These are phyloP conservation scores for Solidago caesia DNA, from an alignment of 129 eudicot species.

Conservation along the genomic window DNA sequence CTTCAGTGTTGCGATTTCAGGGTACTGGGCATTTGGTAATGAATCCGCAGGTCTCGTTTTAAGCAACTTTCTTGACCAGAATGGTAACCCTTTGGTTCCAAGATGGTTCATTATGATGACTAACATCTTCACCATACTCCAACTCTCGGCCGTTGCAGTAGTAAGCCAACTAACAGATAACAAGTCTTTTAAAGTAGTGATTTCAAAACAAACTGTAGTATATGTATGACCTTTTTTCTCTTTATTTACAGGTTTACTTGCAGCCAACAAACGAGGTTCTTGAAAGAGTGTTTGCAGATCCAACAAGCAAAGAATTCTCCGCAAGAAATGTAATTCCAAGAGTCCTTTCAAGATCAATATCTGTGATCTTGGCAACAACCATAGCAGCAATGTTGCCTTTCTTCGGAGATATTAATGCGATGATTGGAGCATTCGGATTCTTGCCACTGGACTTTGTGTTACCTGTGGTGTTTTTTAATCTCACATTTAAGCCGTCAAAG, in stretches of 20 bases:
- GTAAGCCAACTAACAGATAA: slow-evolving; percentile 35
- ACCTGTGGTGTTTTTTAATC: slow-evolving; percentile 70
- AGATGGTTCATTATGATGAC: slow-evolving; percentile 74
- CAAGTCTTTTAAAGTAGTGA: not conserved
- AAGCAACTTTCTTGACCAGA: slow-evolving; percentile 51
- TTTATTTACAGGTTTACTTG: slow-evolving; percentile 58
- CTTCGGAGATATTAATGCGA: slow-evolving; percentile 80
- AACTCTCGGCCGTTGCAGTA: slow-evolving; percentile 89
- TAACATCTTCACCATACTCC: slow-evolving; percentile 75
- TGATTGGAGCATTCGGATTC: slow-evolving; percentile 85
- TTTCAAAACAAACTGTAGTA: not conserved
- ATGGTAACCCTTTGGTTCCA: slow-evolving; percentile 62
- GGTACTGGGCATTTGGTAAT: slow-evolving; percentile 95
- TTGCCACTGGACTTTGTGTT: slow-evolving; percentile 84
- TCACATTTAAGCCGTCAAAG: slow-evolving; percentile 77
- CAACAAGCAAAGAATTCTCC: slow-evolving; percentile 62
- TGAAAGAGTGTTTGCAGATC: slow-evolving; percentile 63
- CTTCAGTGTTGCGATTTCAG: slow-evolving; percentile 79
- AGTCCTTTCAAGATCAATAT: slow-evolving; percentile 65
- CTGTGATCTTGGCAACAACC: slow-evolving; percentile 55
- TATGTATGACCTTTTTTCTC: not conserved
- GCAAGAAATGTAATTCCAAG: slow-evolving; percentile 69
- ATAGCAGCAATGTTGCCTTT: slow-evolving; percentile 90
- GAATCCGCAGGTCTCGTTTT: slow-evolving; percentile 54
- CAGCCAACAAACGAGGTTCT: slow-evolving; percentile 92